phyloP scores from a whole-genome alignment of 1,284 basidiomycete species.

The Ustilago loliicola region DNA sequence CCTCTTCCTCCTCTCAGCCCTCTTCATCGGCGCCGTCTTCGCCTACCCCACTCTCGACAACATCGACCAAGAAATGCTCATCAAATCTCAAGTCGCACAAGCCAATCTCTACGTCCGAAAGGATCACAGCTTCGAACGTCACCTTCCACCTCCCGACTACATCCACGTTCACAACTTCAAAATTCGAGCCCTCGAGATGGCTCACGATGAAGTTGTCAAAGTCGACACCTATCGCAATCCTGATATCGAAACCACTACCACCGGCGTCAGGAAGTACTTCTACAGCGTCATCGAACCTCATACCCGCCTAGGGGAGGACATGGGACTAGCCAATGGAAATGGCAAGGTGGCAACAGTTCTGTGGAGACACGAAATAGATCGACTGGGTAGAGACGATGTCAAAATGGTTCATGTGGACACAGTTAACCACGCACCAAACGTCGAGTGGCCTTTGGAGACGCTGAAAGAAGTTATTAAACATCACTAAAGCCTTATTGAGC shows the following conservation, averaged over 20 bases:
- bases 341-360: not conserved
- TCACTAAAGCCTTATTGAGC: too few relatives aligned
- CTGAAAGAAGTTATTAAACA: not conserved
- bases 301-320: not conserved
- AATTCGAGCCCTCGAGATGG: not conserved
- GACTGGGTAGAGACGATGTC: not conserved
- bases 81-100: too few relatives aligned
- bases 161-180: not conserved
- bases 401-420: slow-evolving; percentile 1
- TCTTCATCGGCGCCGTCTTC: too few relatives aligned
- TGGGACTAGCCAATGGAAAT: not conserved
- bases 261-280: not conserved
- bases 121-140: too few relatives aligned
- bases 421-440: not conserved
- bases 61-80: too few relatives aligned
- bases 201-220: not conserved
- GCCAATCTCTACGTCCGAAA: too few relatives aligned
- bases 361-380: not conserved
- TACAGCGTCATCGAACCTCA: slow-evolving; percentile 1
- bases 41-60: too few relatives aligned
- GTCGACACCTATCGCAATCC: slow-evolving; percentile 1
- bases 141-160: not conserved
- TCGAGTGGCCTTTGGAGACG: not conserved
- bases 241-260: not conserved
- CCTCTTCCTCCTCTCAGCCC: too few relatives aligned